phyloP scores from a whole-genome alignment of 139 green algal genomes.

The Tetradesmus obliquus region DNA sequence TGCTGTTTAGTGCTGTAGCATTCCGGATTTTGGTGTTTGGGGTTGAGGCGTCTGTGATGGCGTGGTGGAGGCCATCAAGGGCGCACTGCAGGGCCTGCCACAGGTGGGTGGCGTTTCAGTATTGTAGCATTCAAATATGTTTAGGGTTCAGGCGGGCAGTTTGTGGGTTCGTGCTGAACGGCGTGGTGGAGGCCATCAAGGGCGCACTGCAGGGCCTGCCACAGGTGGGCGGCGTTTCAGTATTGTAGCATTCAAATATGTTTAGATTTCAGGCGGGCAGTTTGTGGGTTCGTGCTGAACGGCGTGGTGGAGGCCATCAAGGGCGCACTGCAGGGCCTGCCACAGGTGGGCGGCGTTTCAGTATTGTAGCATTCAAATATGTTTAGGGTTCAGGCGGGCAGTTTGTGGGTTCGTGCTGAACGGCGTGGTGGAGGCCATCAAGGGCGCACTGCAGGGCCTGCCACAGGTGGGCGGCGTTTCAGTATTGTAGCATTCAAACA shows the following conservation, averaged over 20 bases:
- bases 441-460: slow-evolving; percentile 72
- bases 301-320: slow-evolving; percentile 95
- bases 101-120: no score
- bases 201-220: slow-evolving; percentile 69
- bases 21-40: no score
- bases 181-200: slow-evolving; percentile 93
- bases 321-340: slow-evolving; percentile 68
- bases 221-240: background rate
- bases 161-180: no score
- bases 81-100: slow-evolving; percentile 68
- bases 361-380: no score
- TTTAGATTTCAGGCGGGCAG: background rate
- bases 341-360: background rate
- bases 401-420: no score
- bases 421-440: slow-evolving; percentile 94
- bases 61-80: slow-evolving; percentile 92
- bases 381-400: no score
- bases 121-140: no score
- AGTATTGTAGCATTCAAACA: no score
- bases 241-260: background rate
- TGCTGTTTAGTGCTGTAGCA: no score
- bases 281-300: no score
- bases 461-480: no score
- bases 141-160: no score
- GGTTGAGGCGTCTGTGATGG: slow-evolving; percentile 51